A percentile compares a stretch with the other conserved stretches of the same genome.
phyloP scores from a whole-genome alignment of 805 yeast species.

The Yamadazyma nakazawae region DNA sequence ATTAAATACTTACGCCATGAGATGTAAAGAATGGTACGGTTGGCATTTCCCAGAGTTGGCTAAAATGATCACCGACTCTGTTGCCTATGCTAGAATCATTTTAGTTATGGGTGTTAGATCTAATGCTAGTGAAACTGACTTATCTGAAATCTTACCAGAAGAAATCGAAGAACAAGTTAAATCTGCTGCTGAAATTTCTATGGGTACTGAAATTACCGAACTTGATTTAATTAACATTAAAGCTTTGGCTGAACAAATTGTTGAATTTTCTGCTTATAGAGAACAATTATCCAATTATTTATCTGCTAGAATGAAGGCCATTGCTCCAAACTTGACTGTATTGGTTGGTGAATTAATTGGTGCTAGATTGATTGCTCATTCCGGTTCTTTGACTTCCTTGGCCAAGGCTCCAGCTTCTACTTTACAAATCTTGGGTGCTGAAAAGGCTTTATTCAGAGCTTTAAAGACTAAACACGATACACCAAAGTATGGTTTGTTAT shows the following conservation, averaged over 20 bases:
- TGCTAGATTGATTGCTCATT: constrained; percentile 95
- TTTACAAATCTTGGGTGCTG: constrained; percentile 97
- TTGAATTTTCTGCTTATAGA: constrained; percentile 93
- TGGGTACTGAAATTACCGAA: constrained; percentile 99
- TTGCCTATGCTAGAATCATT: constrained; percentile 92
- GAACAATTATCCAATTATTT: constrained; percentile 92
- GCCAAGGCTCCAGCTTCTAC: constrained; percentile 99
- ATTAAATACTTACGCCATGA: constrained; percentile 96
- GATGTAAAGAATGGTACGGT: constrained; percentile 99
- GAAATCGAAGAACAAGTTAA: constrained; percentile 61
- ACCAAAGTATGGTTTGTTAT: constrained; percentile 95
- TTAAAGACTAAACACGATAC: constrained; percentile 98
- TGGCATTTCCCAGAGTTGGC: constrained; percentile 99
- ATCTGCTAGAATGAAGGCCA: constrained; percentile 94
- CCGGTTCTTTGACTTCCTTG: constrained; percentile 89
- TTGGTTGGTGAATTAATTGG: constrained; percentile 98
- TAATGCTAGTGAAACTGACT: constrained; percentile 83
- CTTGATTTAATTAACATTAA: constrained; percentile 83
- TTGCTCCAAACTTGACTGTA: constrained; percentile 95
- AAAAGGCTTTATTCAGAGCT: constrained; percentile 98
- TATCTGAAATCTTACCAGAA: constrained; percentile 51
- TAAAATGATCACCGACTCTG: constrained; percentile 92
- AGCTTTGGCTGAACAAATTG: constrained; percentile 92
- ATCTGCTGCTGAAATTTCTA: constrained; percentile 96
- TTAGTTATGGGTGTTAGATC: constrained; percentile 92